Evolutionary conservation across 345 rosid species (phyloP).

Genomic region (Iberis pinnata): DNA sequence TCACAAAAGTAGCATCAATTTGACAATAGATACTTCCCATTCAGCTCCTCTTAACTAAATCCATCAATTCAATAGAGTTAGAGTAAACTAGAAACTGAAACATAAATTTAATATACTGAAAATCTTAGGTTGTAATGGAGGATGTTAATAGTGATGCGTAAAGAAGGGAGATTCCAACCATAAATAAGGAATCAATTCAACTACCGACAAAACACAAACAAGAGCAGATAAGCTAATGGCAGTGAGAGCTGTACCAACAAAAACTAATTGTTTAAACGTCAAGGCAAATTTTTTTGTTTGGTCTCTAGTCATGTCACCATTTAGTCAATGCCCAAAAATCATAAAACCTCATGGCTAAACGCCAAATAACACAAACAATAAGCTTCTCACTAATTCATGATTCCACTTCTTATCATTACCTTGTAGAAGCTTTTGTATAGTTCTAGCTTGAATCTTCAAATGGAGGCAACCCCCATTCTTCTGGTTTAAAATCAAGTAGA

Average conservation of each 20-base stretch:
- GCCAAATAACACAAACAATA: conserved; percentile 24
- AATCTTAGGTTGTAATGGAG: neutral
- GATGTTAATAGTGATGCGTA: conserved; percentile 19
- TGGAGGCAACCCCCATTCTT: conserved; percentile 71
- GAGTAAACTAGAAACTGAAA: too few relatives aligned
- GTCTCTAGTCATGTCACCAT: conserved; percentile 25
- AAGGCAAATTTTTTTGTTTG: conserved; percentile 21
- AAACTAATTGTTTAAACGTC: conserved; percentile 2
- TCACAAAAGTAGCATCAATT: too few relatives aligned
- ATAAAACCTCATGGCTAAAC: conserved; percentile 14
- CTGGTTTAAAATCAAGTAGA: conserved; percentile 58
- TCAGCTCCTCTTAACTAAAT: too few relatives aligned
- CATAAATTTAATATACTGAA: neutral
- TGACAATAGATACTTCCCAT: too few relatives aligned
- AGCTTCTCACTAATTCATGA: conserved; percentile 15
- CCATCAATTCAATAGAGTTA: too few relatives aligned
- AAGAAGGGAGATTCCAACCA: conserved; percentile 21
- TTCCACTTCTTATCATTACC: conserved; percentile 8
- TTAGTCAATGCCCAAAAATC: too few relatives aligned
- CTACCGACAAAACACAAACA: conserved; percentile 20
- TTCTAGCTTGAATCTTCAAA: conserved; percentile 38
- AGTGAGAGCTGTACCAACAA: conserved; percentile 1
- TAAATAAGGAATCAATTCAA: conserved; percentile 15
- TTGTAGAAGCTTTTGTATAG: conserved; percentile 1
- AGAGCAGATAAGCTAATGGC: conserved; percentile 13